Evolutionary conservation across 2,329 filamentous ascomycete species (phyloP).

Genomic region (Didymosphaeria variabile): DNA sequence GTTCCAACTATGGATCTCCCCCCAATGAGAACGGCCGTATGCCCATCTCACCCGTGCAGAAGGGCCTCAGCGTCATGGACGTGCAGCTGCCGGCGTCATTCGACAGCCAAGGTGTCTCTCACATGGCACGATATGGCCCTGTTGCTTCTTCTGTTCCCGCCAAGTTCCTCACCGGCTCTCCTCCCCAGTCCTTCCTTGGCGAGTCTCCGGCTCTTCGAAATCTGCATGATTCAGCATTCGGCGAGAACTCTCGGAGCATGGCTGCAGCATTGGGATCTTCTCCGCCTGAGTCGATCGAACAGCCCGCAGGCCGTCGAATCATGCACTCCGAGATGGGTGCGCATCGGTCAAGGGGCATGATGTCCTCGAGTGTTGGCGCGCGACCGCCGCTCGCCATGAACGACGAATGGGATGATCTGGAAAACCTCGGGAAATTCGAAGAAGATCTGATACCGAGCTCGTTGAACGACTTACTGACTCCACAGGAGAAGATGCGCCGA

Average conservation of each 20-base stretch:
- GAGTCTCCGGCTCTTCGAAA: slow-evolving; percentile 70
- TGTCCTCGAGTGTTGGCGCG: slow-evolving; percentile 69
- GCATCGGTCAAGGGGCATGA: slow-evolving; percentile 61
- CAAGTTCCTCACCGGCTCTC: slow-evolving; percentile 88
- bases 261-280: slow-evolving; percentile 57
- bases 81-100: slow-evolving; percentile 93
- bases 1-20: slow-evolving; percentile 82
- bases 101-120: slow-evolving; percentile 93
- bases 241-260: slow-evolving; percentile 70
- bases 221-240: slow-evolving; percentile 73
- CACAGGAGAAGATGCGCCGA: slow-evolving; percentile 67
- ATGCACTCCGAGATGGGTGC: slow-evolving; percentile 71
- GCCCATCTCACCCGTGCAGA: slow-evolving; percentile 78
- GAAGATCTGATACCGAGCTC: slow-evolving; percentile 85
- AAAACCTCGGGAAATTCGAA: slow-evolving; percentile 76
- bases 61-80: slow-evolving; percentile 88
- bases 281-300: slow-evolving; percentile 71
- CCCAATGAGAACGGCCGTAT: slow-evolving; percentile 73
- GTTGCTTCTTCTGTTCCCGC: slow-evolving; percentile 93
- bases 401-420: slow-evolving; percentile 62
- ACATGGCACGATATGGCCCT: slow-evolving; percentile 87
- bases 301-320: slow-evolving; percentile 66
- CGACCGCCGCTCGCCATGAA: slow-evolving; percentile 49
- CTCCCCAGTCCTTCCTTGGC: slow-evolving; percentile 69
- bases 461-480: slow-evolving; percentile 69